These are phyloP conservation scores for Rhododendron molle DNA, from an alignment of 148 eudicot species.

Conservation along the genomic window DNA sequence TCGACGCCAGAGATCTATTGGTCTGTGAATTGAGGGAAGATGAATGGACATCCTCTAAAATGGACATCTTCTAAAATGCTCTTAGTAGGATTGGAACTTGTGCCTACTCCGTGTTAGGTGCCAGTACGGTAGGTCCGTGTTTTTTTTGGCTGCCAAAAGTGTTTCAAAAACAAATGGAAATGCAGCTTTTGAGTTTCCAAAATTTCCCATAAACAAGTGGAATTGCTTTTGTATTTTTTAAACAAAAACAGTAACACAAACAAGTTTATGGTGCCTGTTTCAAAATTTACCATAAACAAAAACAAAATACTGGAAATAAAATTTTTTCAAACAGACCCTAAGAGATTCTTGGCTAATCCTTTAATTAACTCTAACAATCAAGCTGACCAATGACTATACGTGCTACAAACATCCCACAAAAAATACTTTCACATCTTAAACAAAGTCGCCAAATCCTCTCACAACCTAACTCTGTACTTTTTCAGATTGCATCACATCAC, in stretches of 20 bases:
- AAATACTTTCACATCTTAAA: not conserved
- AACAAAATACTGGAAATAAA: not conserved
- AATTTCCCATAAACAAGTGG: not conserved
- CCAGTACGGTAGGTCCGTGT: not conserved
- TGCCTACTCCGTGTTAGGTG: not conserved
- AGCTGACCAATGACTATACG: not conserved
- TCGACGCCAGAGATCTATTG: no score
- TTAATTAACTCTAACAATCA: not conserved
- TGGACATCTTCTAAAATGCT: not conserved
- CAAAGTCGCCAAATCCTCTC: not conserved
- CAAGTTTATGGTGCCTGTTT: not conserved
- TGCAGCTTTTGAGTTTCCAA: not conserved
- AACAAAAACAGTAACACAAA: no score
- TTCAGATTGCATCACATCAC: not conserved
- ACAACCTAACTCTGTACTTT: not conserved
- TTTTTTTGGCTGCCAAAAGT: no score
- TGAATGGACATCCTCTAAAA: not conserved
- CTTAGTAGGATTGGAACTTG: not conserved
- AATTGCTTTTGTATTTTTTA: not conserved
- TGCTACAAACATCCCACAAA: not conserved
- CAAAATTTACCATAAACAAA: not conserved
- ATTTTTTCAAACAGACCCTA: not conserved
- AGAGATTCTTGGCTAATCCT: not conserved
- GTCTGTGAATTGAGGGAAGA: not conserved
- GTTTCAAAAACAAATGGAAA: no score